Conservation (phyloP, 805 yeast species). For the Starmerella bombi region DNA sequence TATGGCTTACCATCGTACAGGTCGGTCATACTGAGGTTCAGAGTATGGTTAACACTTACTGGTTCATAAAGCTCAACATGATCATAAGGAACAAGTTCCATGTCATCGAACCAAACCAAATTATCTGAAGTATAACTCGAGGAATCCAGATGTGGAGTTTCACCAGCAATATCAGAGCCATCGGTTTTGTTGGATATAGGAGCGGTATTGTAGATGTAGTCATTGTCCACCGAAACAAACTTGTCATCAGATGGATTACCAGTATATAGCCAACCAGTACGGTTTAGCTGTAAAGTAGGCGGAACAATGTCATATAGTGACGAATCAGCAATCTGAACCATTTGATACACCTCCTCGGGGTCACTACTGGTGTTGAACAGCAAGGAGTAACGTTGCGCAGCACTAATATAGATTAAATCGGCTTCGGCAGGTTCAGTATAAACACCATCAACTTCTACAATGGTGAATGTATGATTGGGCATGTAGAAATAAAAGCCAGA, state of each 20-base stretch:
- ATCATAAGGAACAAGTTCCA: constrained; percentile 51
- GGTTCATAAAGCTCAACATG: constrained; percentile 45
- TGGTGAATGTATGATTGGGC: constrained; percentile 75
- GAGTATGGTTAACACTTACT: constrained; percentile 50
- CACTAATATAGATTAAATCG: constrained; percentile 60
- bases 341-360: constrained; percentile 55
- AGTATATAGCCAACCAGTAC: constrained; percentile 53
- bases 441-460: constrained; percentile 87
- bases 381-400: constrained; percentile 84
- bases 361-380: constrained; percentile 58
- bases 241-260: constrained; percentile 13
- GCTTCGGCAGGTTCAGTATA: constrained; percentile 66
- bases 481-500: constrained; percentile 79
- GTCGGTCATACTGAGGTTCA: constrained; percentile 74
- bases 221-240: constrained; percentile 35
- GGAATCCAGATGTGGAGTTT: constrained; percentile 23
- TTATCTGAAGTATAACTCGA: constrained; percentile 32
- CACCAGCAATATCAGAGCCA: constrained; percentile 19
- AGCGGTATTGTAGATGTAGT: constrained; percentile 41
- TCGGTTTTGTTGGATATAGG: constrained; percentile 31
- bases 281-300: constrained; percentile 48
- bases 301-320: constrained; percentile 73
- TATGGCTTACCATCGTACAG: constrained; percentile 78
- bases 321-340: constrained; percentile 69
- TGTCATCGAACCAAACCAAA: constrained; percentile 55